Evolutionary conservation across 73 alveolate species (phyloP).

Genomic region (Tetrahymena elliotti): DNA sequence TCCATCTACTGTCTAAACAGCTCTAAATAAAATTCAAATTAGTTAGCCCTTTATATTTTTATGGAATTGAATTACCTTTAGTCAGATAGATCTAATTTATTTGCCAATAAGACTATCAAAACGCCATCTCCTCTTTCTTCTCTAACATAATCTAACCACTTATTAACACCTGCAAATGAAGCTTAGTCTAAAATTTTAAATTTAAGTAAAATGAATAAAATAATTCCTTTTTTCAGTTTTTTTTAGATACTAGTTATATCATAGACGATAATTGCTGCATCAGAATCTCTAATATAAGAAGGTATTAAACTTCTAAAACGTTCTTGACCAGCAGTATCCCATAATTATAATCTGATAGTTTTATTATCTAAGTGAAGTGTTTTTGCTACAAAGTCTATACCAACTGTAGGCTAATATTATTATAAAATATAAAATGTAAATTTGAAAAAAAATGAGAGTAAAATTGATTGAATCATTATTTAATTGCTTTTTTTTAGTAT

Average conservation of each 20-base stretch:
- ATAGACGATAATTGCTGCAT: conserved; percentile 66
- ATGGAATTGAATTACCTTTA: conserved; percentile 38
- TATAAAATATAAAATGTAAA: background rate
- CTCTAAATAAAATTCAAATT: conserved; percentile 2
- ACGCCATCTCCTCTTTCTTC: conserved; percentile 86
- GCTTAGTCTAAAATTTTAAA: background rate
- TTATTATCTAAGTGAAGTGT: conserved; percentile 73
- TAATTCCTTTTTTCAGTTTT: background rate
- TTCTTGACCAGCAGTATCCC: conserved; percentile 74
- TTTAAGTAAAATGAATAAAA: background rate
- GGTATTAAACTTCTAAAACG: conserved; percentile 68
- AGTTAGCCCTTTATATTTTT: background rate
- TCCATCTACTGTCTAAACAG: conserved; percentile 46
- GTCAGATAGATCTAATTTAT: conserved; percentile 75
- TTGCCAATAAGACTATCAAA: conserved; percentile 80
- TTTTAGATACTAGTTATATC: conserved; percentile 58
- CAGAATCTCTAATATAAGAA: conserved; percentile 62
- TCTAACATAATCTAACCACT: conserved; percentile 40
- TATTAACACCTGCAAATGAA: conserved; percentile 12
- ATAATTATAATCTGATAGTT: conserved; percentile 68
- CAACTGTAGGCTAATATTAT: conserved; percentile 76
- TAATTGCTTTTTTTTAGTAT: background rate
- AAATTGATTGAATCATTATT: background rate
- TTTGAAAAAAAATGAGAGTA: too few relatives aligned
- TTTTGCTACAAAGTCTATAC: conserved; percentile 90